Evolutionary conservation across 2,329 filamentous ascomycete genomes (phyloP), one percentile per base, ranked within the genome.

Genomic region (Leptographium wingfieldii): DNA sequence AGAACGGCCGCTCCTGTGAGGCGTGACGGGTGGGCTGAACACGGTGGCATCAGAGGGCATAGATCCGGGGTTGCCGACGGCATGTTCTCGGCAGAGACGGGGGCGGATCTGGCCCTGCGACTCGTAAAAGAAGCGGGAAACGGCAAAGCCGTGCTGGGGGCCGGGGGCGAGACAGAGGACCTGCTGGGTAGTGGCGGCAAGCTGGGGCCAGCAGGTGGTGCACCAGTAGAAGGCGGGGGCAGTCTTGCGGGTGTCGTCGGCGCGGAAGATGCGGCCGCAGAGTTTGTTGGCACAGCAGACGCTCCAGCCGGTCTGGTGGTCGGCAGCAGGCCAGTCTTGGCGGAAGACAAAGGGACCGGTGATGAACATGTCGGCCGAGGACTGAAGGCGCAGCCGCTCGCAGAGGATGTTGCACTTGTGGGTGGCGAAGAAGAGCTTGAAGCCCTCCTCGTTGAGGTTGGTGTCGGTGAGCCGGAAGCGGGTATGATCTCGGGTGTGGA

Each of bases 241-340:
- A 67, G 43, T 66, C 61, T 1, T 64, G 61, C 2, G 63, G 68
- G 66, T 66, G 66, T n/a, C 19, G 14, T 64, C 58, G 0, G 66
- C 57, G 31, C 62, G 64, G 3, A 74, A 57, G 46, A 73, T 73
- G 55, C 64, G 65, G 12, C 70, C 63, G 61, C 73, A 75, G 25
- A 74, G 67, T 60, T 73, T 74, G 65, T 74, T 75, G 7, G 72
- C 70, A 57, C 73, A 75, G 60, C 68, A 74, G 0, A 71, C 68
- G 16, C 12, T 14, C 38, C 12, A 5, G 38, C 38, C 14, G 38
- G 38, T 16, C 12, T 16, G 46, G 38, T 27, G 25, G 9, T 7
- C 19, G n/a, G 31, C 3, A 2, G 19, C 19, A n/a, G 46, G 25
- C 72, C 72, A 73, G 29, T 53, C 55, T 55, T 69, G 63, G 5